phyloP scores from a whole-genome alignment of 306 rosid genomes.

The Ormosia semicastrata region DNA sequence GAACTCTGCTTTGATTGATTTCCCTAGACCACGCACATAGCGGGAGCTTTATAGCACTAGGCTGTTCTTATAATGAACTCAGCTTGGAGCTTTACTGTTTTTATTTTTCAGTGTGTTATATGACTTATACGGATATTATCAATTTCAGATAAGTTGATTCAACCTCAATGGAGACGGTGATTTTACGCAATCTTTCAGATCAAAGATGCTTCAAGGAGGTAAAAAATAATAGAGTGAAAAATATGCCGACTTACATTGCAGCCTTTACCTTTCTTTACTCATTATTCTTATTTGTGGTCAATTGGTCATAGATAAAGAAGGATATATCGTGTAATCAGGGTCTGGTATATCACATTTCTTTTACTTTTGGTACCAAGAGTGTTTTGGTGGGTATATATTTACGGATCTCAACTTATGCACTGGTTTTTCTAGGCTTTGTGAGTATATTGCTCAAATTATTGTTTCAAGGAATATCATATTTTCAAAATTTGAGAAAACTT shows the following conservation, averaged over 20 bases:
- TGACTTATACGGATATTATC: background rate
- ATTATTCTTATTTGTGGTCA: conserved; percentile 9
- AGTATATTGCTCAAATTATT: conserved; percentile 10
- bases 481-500: background rate
- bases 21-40: too few relatives aligned
- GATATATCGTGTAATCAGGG: conserved; percentile 18
- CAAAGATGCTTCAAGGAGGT: conserved; percentile 29
- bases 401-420: conserved; percentile 14
- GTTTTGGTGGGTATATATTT: conserved; percentile 34
- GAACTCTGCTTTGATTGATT: too few relatives aligned
- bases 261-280: background rate
- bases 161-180: conserved; percentile 71
- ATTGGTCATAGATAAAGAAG: background rate
- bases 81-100: background rate
- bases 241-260: background rate
- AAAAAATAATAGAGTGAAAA: conserved; percentile 6
- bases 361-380: background rate
- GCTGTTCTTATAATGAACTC: too few relatives aligned
- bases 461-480: conserved; percentile 1
- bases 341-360: conserved; percentile 16
- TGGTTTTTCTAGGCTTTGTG: background rate
- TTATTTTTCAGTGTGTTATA: background rate
- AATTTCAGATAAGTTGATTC: conserved; percentile 48
- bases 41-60: too few relatives aligned
- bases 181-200: conserved; percentile 17